These are phyloP conservation scores for Starmerella bombicola DNA, from an alignment of 805 yeast genomes.

Conservation along the genomic window DNA sequence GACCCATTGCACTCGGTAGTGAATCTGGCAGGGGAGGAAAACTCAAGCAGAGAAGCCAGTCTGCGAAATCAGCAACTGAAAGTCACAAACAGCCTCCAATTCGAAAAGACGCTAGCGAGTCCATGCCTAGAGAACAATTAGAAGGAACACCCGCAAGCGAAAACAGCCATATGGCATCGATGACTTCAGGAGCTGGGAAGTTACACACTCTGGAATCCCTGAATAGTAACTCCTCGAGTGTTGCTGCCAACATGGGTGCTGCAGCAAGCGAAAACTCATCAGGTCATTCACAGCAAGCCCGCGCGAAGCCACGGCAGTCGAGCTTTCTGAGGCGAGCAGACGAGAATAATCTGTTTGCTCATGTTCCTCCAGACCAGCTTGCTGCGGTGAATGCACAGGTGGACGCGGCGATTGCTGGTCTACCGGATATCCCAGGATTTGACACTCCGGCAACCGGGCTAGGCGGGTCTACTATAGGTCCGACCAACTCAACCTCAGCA, in stretches of 20 bases:
- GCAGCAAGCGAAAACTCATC: not conserved
- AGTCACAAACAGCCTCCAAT: not conserved
- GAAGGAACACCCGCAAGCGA: not conserved
- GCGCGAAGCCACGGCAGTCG: not conserved
- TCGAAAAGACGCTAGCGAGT: not conserved
- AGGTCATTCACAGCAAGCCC: not conserved
- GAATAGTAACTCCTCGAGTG: not conserved
- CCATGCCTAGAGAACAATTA: not conserved
- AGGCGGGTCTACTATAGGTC: not conserved
- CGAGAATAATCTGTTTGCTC: constrained; percentile 23
- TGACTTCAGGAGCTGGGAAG: not conserved
- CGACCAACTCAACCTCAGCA: not conserved
- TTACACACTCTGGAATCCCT: not conserved
- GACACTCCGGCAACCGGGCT: constrained; percentile 5
- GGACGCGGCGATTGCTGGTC: constrained; percentile 19
- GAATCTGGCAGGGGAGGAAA: constrained; percentile 16
- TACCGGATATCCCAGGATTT: constrained; percentile 21
- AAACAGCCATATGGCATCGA: not conserved
- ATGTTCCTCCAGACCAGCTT: constrained; percentile 17
- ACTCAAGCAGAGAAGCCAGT: constrained; percentile 13
- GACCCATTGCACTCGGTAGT: constrained; percentile 9
- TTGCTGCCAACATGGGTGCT: not conserved
- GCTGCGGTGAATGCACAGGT: constrained; percentile 21
- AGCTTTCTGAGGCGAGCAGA: constrained; percentile 10
- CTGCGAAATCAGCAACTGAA: not conserved